A percentile compares a stretch with the other conserved stretches of the same genome.
Evolutionary conservation across 2,329 filamentous ascomycete genomes (phyloP).

Genomic region (Ceratocystis lukuohia): DNA sequence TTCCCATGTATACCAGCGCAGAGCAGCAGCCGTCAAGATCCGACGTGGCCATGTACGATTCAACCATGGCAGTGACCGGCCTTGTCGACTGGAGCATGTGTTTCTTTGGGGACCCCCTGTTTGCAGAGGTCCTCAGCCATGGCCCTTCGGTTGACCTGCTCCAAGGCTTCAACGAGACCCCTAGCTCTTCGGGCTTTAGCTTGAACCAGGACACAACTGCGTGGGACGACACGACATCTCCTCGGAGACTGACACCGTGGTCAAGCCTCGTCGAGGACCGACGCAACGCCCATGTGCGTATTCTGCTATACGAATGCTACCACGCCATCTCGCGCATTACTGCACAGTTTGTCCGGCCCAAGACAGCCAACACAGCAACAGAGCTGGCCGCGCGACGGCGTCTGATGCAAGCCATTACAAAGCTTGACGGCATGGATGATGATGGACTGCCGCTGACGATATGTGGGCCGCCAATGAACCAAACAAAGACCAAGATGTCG

Average conservation of each 20-base stretch:
- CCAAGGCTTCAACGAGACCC: slow-evolving; percentile 31
- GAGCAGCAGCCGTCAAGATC: background rate
- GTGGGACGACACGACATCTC: background rate
- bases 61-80: slow-evolving; percentile 32
- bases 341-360: slow-evolving; percentile 41
- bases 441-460: slow-evolving; percentile 3
- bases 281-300: slow-evolving; percentile 32
- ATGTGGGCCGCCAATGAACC: background rate
- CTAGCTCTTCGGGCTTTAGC: background rate
- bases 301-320: slow-evolving; percentile 46
- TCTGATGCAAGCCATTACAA: slow-evolving; percentile 34
- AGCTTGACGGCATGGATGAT: slow-evolving; percentile 30
- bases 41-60: background rate
- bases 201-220: slow-evolving; percentile 26
- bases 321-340: slow-evolving; percentile 41
- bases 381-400: slow-evolving; percentile 42
- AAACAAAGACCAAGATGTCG: background rate
- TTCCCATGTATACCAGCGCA: background rate
- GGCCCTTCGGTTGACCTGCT: slow-evolving; percentile 34
- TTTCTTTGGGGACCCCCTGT: slow-evolving; percentile 46
- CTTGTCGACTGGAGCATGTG: slow-evolving; percentile 46
- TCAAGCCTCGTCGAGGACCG: slow-evolving; percentile 31
- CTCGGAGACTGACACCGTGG: background rate
- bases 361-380: slow-evolving; percentile 33
- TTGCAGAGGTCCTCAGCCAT: slow-evolving; percentile 37